These are phyloP conservation scores for Batkoa obscura DNA, from an alignment of 371 early-diverging fungal genomes.

Conservation along the genomic window DNA sequence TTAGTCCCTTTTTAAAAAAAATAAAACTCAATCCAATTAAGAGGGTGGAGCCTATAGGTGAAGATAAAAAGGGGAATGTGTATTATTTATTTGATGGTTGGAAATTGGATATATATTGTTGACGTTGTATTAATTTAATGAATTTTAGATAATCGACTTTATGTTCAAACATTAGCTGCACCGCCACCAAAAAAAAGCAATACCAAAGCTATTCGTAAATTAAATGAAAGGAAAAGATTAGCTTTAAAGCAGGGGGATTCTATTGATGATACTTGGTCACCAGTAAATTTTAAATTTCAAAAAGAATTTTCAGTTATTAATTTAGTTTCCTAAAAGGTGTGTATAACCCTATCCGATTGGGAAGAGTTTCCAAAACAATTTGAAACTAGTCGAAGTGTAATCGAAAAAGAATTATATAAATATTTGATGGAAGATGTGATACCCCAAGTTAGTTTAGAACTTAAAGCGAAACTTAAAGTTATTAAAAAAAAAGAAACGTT, in stretches of 20 bases:
- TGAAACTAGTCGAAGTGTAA: not conserved
- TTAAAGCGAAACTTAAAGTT: not conserved
- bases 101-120: not conserved
- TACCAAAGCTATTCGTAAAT: not conserved
- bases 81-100: constrained; percentile 5
- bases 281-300: not conserved
- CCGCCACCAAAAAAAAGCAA: not conserved
- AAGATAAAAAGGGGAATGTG: constrained; percentile 1
- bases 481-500: not conserved
- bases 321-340: constrained; percentile 1
- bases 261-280: not conserved
- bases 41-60: constrained; percentile 1
- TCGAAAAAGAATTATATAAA: constrained; percentile 3
- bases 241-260: not conserved
- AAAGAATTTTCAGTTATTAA: not conserved
- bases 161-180: not conserved
- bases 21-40: not conserved
- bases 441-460: not conserved
- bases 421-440: constrained; percentile 4
- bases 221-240: not conserved
- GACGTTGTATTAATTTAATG: not conserved
- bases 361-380: not conserved
- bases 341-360: constrained; percentile 4
- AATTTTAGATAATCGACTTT: constrained; percentile 3
- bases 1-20: not conserved